Conservation (phyloP, 2,329 filamentous ascomycete species). For the Fusarium agapanthi region DNA sequence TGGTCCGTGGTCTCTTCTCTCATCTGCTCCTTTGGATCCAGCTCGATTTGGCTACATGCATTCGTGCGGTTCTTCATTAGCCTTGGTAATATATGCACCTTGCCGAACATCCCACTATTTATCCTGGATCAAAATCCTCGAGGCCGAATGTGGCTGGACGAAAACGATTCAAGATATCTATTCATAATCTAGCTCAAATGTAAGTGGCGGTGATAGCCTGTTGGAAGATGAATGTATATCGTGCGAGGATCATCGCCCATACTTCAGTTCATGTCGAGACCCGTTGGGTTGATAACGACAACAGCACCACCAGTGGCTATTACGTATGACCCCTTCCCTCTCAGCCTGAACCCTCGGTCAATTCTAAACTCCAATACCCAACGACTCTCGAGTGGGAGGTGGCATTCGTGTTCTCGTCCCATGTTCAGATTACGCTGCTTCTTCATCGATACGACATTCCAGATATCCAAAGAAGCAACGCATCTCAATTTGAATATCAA, state of each 20-base stretch:
- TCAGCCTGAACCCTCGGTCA: background rate
- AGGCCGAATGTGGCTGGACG: background rate
- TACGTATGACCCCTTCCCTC: background rate
- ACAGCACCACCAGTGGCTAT: background rate
- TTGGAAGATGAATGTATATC: background rate
- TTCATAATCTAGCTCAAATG: background rate
- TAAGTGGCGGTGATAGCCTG: background rate
- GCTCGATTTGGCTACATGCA: slow-evolving; percentile 25
- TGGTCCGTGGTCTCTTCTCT: slow-evolving; percentile 28
- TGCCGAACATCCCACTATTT: slow-evolving; percentile 16
- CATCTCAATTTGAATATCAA: background rate
- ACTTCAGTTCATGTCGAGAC: background rate
- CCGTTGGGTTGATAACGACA: background rate
- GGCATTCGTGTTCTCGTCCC: background rate
- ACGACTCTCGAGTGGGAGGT: background rate
- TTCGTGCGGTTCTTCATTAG: slow-evolving; percentile 5
- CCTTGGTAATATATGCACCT: slow-evolving; percentile 24
- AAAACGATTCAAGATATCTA: background rate
- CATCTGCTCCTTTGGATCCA: background rate
- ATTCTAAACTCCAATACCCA: background rate
- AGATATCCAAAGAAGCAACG: background rate
- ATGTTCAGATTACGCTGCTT: background rate
- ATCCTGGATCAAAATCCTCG: background rate
- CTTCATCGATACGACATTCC: background rate
- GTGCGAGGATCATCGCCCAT: background rate